These are phyloP conservation scores for Lepiota venenata DNA, from an alignment of 768 basidiomycete species.

Conservation along the genomic window DNA sequence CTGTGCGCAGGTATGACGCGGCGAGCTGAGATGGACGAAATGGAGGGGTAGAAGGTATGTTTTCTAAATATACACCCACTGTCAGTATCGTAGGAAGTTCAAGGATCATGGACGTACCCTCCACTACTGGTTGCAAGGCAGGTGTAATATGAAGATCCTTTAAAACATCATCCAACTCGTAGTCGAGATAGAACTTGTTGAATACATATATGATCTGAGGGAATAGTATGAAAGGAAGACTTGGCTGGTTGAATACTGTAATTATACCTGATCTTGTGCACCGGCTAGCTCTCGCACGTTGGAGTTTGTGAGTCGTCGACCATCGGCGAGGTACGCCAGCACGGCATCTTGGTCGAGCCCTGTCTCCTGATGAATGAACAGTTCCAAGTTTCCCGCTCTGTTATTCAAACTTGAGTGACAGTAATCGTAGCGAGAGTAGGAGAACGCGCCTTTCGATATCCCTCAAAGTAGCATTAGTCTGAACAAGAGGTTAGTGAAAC, in stretches of 20 bases:
- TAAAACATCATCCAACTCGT: conserved; percentile 63
- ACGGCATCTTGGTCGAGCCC: conserved; percentile 67
- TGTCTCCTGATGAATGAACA: conserved; percentile 67
- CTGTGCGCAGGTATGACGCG: conserved; percentile 60
- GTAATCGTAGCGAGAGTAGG: conserved; percentile 1
- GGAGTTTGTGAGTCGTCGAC: conserved; percentile 62
- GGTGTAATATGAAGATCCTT: conserved; percentile 59
- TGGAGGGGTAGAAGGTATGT: conserved; percentile 66
- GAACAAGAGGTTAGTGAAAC: conserved; percentile 4
- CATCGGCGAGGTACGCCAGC: conserved; percentile 79
- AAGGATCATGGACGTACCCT: conserved; percentile 42
- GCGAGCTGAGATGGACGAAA: conserved; percentile 66
- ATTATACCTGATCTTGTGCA: conserved; percentile 66
- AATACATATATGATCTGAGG: conserved; percentile 72
- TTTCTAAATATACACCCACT: conserved; percentile 35
- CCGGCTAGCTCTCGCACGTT: conserved; percentile 78
- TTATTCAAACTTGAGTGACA: conserved; percentile 6
- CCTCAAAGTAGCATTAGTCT: conserved; percentile 65
- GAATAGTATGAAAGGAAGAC: not conserved
- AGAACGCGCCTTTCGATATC: conserved; percentile 63
- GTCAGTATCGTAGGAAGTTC: not conserved
- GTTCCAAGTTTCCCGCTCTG: conserved; percentile 67
- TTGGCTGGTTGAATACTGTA: not conserved
- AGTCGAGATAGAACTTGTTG: conserved; percentile 77
- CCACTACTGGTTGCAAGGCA: conserved; percentile 64